Conservation (phyloP, 164 flowering plant genomes). For the Stephania yunnanensis region DNA sequence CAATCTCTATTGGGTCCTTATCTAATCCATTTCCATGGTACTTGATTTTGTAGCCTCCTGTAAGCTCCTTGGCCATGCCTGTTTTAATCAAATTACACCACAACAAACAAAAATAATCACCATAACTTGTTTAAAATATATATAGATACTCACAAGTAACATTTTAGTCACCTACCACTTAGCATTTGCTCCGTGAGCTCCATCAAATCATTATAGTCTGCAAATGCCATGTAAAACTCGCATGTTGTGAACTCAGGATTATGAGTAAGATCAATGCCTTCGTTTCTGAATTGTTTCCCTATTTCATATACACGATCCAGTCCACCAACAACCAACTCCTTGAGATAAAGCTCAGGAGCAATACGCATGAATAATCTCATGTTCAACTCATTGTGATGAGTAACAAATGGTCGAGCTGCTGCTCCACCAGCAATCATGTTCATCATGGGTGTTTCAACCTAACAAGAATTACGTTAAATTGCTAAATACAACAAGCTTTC, state of each 20-base stretch:
- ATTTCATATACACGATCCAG: slow-evolving; percentile 90
- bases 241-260: slow-evolving; percentile 96
- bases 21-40: slow-evolving; percentile 82
- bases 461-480: neutral
- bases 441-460: slow-evolving; percentile 99
- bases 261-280: slow-evolving; percentile 94
- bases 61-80: slow-evolving; percentile 90
- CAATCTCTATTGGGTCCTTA: slow-evolving; percentile 87
- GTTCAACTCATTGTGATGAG: slow-evolving; percentile 84
- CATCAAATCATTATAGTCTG: slow-evolving; percentile 94
- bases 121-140: neutral
- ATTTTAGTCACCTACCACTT: slow-evolving; percentile 46
- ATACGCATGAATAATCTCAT: slow-evolving; percentile 83
- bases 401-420: slow-evolving; percentile 91
- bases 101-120: neutral
- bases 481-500: neutral
- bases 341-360: slow-evolving; percentile 94
- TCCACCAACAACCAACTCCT: slow-evolving; percentile 90
- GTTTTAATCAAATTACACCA: slow-evolving; percentile 18
- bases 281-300: slow-evolving; percentile 93
- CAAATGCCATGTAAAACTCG: slow-evolving; percentile 96
- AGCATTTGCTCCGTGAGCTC: slow-evolving; percentile 76
- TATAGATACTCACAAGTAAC: neutral
- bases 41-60: slow-evolving; percentile 81
- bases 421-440: slow-evolving; percentile 99